A percentile compares a stretch with the other conserved stretches of the same genome.
These are phyloP conservation scores for Raffaelea albimanens DNA, from an alignment of 2,329 filamentous ascomycete species.

Conservation along the genomic window DNA sequence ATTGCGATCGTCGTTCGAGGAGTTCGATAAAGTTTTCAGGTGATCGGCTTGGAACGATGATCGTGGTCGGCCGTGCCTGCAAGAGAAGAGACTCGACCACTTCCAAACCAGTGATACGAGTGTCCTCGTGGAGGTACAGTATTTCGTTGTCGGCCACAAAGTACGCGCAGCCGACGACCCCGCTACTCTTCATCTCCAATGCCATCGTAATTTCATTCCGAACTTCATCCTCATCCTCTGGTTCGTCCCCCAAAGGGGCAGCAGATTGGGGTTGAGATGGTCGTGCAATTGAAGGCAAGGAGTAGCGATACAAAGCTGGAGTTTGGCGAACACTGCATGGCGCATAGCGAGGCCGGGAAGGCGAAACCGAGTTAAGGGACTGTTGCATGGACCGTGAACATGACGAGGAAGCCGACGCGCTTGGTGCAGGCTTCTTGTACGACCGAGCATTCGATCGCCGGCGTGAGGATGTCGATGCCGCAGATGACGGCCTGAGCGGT, in stretches of 20 bases:
- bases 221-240: conserved; percentile 47
- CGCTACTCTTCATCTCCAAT: conserved; percentile 61
- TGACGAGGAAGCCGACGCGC: no score
- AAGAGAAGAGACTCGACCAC: conserved; percentile 52
- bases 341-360: no score
- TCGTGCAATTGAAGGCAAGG: neutral
- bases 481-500: no score
- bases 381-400: no score
- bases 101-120: conserved; percentile 58
- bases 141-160: conserved; percentile 63
- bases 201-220: conserved; percentile 76
- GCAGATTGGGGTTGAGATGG: neutral
- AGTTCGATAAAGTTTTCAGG: conserved; percentile 29
- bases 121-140: conserved; percentile 69
- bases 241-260: conserved; percentile 8
- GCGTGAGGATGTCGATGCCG: no score
- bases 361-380: no score
- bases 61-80: conserved; percentile 43
- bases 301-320: no score
- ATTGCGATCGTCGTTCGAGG: conserved; percentile 14
- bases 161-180: conserved; percentile 73
- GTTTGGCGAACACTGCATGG: no score
- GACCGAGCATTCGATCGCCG: no score
- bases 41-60: conserved; percentile 41
- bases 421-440: no score